These are phyloP conservation scores for Claviceps monticola DNA, from an alignment of 2,329 filamentous ascomycete species.

Conservation along the genomic window DNA sequence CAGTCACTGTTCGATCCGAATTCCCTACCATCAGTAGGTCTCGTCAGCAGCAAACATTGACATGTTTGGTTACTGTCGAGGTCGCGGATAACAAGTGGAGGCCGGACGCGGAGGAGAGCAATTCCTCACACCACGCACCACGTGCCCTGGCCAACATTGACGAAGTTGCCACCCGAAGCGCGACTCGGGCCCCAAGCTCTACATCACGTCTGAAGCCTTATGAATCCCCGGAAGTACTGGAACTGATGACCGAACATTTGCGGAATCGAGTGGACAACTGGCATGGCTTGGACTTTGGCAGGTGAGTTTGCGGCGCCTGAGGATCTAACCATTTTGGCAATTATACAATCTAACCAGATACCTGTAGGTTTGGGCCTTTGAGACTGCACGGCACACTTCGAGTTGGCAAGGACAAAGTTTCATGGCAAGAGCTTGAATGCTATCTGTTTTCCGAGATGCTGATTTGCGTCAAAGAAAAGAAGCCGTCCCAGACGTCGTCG, in stretches of 20 bases:
- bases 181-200: slow-evolving; percentile 36
- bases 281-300: slow-evolving; percentile 87
- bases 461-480: slow-evolving; percentile 98
- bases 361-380: slow-evolving; percentile 72
- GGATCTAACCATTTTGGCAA: not conserved
- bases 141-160: slow-evolving; percentile 31
- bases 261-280: slow-evolving; percentile 90
- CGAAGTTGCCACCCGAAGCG: slow-evolving; percentile 34
- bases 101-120: slow-evolving; percentile 69
- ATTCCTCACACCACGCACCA: slow-evolving; percentile 30
- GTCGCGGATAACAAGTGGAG: slow-evolving; percentile 87
- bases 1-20: slow-evolving; percentile 89
- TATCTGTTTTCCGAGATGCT: slow-evolving; percentile 98
- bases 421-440: slow-evolving; percentile 96
- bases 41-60: slow-evolving; percentile 86
- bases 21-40: slow-evolving; percentile 89
- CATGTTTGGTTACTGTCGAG: slow-evolving; percentile 86
- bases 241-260: slow-evolving; percentile 76
- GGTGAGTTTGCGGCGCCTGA: slow-evolving; percentile 29
- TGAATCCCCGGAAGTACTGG: slow-evolving; percentile 62
- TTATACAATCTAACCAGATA: slow-evolving; percentile 6
- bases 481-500: slow-evolving; percentile 36
- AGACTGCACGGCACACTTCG: slow-evolving; percentile 78
- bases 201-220: slow-evolving; percentile 52
- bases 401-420: slow-evolving; percentile 89